Evolutionary conservation across 345 rosid genomes (phyloP).

Genomic region (Trapa incisa): DNA sequence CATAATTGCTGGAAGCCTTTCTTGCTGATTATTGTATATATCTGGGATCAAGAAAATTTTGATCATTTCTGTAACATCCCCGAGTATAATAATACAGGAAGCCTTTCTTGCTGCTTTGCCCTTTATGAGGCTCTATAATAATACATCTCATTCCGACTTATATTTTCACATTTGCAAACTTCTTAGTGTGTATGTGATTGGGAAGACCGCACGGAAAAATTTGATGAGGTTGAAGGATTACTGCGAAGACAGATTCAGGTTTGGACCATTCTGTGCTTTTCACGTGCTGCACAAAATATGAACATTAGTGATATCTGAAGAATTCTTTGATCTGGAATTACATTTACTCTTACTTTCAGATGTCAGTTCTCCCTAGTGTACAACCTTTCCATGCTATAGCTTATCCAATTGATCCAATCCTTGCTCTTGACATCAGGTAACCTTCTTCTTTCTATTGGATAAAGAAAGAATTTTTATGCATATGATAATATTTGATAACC

Average conservation of each 20-base stretch:
- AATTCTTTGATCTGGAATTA: not conserved
- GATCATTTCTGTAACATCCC: not conserved
- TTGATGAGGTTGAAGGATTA: conserved; percentile 77
- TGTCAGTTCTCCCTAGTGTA: conserved; percentile 87
- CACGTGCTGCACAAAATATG: not conserved
- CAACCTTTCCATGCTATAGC: conserved; percentile 99
- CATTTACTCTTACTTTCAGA: conserved; percentile 25
- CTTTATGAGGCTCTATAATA: not conserved
- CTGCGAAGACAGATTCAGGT: conserved; percentile 82
- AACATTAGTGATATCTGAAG: not conserved
- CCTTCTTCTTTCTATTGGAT: not conserved
- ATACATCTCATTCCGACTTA: not conserved
- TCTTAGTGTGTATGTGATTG: conserved; percentile 78
- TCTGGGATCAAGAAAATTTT: not conserved
- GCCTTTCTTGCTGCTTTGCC: not conserved
- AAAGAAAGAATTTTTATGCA: not conserved
- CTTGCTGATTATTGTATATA: not conserved
- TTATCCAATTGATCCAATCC: conserved; percentile 86
- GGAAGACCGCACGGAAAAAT: conserved; percentile 85
- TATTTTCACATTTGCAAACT: not conserved
- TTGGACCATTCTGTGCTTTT: conserved; percentile 13
- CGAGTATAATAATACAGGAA: too few relatives aligned
- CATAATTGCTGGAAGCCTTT: not conserved
- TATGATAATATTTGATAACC: not conserved
- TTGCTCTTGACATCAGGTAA: conserved; percentile 92